A percentile compares a stretch with the other conserved stretches of the same genome.
phyloP scores from a whole-genome alignment of 2,329 filamentous ascomycete species.

The Clonostachys rhizophaga region DNA sequence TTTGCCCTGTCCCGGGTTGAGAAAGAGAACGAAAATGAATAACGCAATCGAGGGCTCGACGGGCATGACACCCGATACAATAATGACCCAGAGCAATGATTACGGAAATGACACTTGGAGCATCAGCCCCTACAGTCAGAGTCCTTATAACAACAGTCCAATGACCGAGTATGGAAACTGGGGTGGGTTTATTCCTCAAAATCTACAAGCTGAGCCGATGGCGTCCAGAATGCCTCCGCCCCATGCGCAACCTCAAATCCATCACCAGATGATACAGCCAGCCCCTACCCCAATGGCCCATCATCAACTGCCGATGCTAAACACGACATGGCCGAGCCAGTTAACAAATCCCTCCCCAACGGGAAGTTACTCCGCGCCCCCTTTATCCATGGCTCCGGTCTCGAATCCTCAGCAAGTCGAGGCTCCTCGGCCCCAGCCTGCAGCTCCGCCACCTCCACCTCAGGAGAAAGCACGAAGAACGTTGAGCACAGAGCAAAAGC shows the following conservation, averaged over 20 bases:
- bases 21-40: constrained; percentile 19
- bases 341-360: constrained; percentile 61
- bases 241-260: constrained; percentile 19
- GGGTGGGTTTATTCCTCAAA: constrained; percentile 48
- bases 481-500: constrained; percentile 83
- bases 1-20: background rate
- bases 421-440: constrained; percentile 6
- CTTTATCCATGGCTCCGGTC: constrained; percentile 43
- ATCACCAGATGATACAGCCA: constrained; percentile 21
- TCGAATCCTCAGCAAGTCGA: background rate
- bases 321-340: constrained; percentile 78
- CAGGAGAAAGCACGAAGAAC: constrained; percentile 72
- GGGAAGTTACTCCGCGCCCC: constrained; percentile 51
- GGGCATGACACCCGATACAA: constrained; percentile 20
- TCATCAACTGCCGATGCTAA: constrained; percentile 61
- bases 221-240: constrained; percentile 55
- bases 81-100: constrained; percentile 20
- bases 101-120: constrained; percentile 47
- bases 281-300: constrained; percentile 23
- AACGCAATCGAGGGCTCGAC: constrained; percentile 20
- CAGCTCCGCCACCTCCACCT: constrained; percentile 18
- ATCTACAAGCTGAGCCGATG: constrained; percentile 42
- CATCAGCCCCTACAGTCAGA: constrained; percentile 61
- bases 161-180: constrained; percentile 58
- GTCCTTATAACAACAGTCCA: constrained; percentile 39